Percentiles rank a stretch among this genome's conserved stretches.
Evolutionary conservation across 2,329 filamentous ascomycete genomes (phyloP).

Genomic region (Cordyceps cateniannulata): DNA sequence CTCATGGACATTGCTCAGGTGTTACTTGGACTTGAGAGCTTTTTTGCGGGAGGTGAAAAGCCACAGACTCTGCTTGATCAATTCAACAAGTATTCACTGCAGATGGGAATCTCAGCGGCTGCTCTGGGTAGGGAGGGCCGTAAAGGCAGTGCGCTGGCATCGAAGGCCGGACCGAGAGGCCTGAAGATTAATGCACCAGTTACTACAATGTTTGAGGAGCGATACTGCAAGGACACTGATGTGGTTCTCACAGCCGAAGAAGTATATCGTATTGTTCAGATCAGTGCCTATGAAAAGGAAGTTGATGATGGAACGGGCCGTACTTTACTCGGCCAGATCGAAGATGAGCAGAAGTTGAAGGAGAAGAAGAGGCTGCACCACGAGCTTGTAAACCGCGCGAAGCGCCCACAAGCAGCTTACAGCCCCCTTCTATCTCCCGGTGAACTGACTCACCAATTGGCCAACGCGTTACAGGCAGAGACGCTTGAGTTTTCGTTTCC

Average conservation of each 20-base stretch:
- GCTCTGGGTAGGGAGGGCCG: too few species aligned
- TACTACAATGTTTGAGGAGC: conserved; percentile 17
- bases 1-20: too few species aligned
- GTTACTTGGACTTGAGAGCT: too few species aligned
- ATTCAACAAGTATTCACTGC: too few species aligned
- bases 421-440: background rate
- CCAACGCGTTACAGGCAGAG: background rate
- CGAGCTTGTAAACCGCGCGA: background rate
- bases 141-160: too few species aligned
- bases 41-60: too few species aligned
- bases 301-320: background rate
- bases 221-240: background rate
- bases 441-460: background rate
- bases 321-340: background rate
- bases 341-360: background rate
- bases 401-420: background rate
- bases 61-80: too few species aligned
- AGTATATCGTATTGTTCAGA: background rate
- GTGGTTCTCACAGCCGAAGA: background rate
- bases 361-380: background rate
- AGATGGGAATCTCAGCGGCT: too few species aligned
- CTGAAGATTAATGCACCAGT: too few species aligned
- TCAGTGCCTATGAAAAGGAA: background rate
- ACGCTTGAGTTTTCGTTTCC: background rate
- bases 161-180: too few species aligned